Evolutionary conservation across 345 rosid species (phyloP).

Genomic region (Citrus glauca): DNA sequence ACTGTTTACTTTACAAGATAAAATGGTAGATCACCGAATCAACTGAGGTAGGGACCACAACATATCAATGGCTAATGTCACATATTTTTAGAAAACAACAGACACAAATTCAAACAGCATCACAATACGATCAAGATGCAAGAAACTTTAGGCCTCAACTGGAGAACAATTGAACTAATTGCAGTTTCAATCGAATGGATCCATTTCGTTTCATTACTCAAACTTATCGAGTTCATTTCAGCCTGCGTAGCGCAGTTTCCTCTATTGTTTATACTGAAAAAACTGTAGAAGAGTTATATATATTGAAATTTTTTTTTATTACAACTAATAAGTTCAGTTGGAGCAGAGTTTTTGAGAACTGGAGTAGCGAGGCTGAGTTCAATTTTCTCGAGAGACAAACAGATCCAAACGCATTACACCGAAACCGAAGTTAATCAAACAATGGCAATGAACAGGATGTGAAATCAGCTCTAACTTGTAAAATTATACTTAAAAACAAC

Average conservation of each 20-base stretch:
- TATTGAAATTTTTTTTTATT: not conserved
- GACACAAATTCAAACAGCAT: constrained; percentile 11
- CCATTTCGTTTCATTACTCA: not conserved
- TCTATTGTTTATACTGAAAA: too few species aligned
- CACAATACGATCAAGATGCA: not conserved
- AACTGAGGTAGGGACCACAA: constrained; percentile 5
- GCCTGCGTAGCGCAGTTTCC: not conserved
- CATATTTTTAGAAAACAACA: not conserved
- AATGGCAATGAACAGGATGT: not conserved
- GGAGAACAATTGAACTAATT: not conserved
- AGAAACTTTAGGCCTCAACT: not conserved
- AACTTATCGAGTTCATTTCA: not conserved
- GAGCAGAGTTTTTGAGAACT: not conserved
- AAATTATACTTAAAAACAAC: not conserved
- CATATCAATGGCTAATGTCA: not conserved
- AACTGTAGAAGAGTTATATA: not conserved
- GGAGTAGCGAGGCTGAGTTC: not conserved
- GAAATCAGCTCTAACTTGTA: not conserved
- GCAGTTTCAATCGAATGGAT: not conserved
- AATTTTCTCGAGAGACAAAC: not conserved
- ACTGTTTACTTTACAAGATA: not conserved
- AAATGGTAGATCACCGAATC: not conserved
- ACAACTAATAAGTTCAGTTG: not conserved
- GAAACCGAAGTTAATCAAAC: constrained; percentile 8
- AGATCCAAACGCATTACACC: constrained; percentile 22